Evolutionary conservation across 1,284 basidiomycete genomes (phyloP).

Genomic region (Pseudozyma pruni): DNA sequence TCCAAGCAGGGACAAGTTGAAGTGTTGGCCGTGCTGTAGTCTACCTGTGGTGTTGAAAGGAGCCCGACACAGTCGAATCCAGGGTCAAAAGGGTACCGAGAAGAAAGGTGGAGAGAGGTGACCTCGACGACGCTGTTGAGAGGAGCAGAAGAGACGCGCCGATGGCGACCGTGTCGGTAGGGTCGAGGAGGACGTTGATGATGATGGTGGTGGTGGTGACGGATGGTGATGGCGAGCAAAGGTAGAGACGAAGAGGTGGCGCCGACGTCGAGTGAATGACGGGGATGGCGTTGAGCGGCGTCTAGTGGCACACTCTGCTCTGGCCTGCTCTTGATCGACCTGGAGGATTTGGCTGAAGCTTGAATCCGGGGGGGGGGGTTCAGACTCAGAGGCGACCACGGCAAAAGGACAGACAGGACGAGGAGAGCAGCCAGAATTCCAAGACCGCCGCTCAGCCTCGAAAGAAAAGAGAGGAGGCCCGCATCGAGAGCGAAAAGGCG

Average conservation of each 20-base stretch:
- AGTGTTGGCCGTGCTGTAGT: not conserved
- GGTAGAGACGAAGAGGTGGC: no score
- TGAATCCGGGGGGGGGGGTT: no score
- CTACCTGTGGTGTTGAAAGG: not conserved
- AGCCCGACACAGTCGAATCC: not conserved
- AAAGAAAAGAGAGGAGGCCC: no score
- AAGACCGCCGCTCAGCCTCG: no score
- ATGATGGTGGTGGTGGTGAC: conserved; percentile 16
- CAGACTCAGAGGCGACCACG: no score
- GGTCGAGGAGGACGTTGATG: conserved; percentile 1
- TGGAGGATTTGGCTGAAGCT: no score
- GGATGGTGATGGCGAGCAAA: conserved; percentile 9
- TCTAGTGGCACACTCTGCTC: not conserved
- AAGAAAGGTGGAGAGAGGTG: not conserved
- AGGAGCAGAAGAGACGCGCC: not conserved
- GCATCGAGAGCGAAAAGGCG: no score
- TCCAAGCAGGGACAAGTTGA: not conserved
- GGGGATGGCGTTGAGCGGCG: conserved; percentile 13
- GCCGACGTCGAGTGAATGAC: not conserved
- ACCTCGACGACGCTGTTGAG: not conserved
- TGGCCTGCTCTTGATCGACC: no score
- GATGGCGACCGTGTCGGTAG: conserved; percentile 11
- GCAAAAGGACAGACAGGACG: no score
- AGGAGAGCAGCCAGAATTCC: no score
- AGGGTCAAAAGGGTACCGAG: not conserved